These are phyloP conservation scores for Podaxis pistillaris DNA, from an alignment of 768 basidiomycete species.

Conservation along the genomic window DNA sequence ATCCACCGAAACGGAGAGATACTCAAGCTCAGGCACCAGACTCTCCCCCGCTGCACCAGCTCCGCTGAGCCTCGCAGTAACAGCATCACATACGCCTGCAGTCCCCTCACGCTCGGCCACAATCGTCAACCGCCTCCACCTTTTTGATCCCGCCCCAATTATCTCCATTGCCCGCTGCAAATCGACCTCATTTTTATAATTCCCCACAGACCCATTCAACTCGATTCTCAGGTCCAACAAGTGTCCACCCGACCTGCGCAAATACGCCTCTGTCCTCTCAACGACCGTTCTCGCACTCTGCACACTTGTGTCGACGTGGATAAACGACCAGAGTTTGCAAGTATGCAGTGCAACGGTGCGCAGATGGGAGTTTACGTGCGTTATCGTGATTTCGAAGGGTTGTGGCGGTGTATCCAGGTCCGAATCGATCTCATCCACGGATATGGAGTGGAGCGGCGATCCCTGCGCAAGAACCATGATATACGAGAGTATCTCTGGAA, in stretches of 20 bases:
- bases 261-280: conserved; percentile 27
- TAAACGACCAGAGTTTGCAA: conserved; percentile 38
- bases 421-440: neutral
- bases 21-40: conserved; percentile 32
- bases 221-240: conserved; percentile 33
- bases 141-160: conserved; percentile 29
- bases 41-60: neutral
- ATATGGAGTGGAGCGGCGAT: neutral
- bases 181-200: neutral
- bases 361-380: conserved; percentile 39
- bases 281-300: conserved; percentile 16
- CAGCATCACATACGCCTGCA: neutral
- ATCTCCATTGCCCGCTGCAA: conserved; percentile 26
- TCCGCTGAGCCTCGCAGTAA: neutral
- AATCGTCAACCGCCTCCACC: conserved; percentile 35
- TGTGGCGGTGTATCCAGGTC: neutral
- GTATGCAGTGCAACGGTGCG: conserved; percentile 37
- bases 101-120: conserved; percentile 6
- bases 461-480: conserved; percentile 21
- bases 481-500: conserved; percentile 9
- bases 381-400: conserved; percentile 37
- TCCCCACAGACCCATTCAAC: conserved; percentile 12
- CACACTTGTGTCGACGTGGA: conserved; percentile 23
- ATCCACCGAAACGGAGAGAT: conserved; percentile 37
- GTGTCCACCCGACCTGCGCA: conserved; percentile 32